Evolutionary conservation across 345 rosid genomes (phyloP).

Genomic region (Eucalyptus decipiens): DNA sequence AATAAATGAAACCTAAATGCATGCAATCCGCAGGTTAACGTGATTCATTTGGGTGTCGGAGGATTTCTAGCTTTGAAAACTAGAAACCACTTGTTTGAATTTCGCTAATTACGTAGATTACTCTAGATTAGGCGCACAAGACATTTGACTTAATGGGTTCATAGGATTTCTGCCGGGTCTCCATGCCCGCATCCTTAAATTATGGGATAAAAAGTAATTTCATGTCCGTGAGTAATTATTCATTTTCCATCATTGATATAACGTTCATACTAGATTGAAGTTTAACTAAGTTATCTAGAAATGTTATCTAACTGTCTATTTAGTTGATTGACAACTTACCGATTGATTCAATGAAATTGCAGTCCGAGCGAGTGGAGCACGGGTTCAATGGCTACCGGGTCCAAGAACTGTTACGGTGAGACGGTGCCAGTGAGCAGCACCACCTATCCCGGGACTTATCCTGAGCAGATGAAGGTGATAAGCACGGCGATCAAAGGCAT

Average conservation of each 20-base stretch:
- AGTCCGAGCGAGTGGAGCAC: constrained; percentile 75
- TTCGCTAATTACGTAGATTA: neutral
- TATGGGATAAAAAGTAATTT: neutral
- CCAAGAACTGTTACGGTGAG: constrained; percentile 69
- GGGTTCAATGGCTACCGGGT: constrained; percentile 7
- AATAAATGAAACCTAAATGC: neutral
- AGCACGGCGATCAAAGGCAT: constrained; percentile 34
- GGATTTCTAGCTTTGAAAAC: neutral
- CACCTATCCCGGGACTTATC: constrained; percentile 40
- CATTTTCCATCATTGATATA: neutral
- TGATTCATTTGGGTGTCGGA: neutral
- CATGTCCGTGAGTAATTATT: neutral
- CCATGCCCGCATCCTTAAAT: neutral
- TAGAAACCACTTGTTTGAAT: neutral
- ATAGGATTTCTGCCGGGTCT: neutral
- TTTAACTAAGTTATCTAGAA: neutral
- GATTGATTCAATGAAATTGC: neutral
- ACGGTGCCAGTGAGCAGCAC: constrained; percentile 39
- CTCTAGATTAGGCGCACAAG: neutral
- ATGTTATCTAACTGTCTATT: neutral
- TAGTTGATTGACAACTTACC: neutral
- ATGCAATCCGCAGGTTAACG: neutral
- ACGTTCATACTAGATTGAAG: neutral
- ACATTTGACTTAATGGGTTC: neutral
- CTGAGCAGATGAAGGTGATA: constrained; percentile 50